Percentiles rank a stretch among this genome's conserved stretches.
phyloP scores from a whole-genome alignment of 805 yeast genomes.

The Suhomyces xylopsoci region DNA sequence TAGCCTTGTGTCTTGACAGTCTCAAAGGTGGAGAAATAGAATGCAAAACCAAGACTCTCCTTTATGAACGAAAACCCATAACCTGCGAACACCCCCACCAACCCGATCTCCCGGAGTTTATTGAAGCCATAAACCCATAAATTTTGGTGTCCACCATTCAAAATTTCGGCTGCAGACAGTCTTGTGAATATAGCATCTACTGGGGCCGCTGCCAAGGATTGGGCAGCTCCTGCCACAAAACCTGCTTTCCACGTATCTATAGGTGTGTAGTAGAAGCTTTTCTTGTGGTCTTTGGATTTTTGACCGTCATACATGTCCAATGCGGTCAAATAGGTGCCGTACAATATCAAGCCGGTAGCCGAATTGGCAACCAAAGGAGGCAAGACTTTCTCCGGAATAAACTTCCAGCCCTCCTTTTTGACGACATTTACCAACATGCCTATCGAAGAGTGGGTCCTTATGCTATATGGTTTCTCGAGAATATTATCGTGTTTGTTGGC shows the following conservation, averaged over 20 bases:
- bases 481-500: constrained; percentile 46
- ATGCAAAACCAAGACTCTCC: constrained; percentile 80
- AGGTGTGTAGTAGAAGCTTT: constrained; percentile 26
- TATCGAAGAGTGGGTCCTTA: constrained; percentile 71
- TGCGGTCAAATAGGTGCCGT: constrained; percentile 71
- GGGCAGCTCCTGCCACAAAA: constrained; percentile 78
- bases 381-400: constrained; percentile 77
- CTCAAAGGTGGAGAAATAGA: constrained; percentile 80
- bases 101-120: constrained; percentile 70
- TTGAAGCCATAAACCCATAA: constrained; percentile 73
- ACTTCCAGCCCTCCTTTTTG: constrained; percentile 77
- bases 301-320: constrained; percentile 31
- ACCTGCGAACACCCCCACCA: constrained; percentile 87
- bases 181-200: constrained; percentile 87
- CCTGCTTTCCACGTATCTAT: constrained; percentile 76
- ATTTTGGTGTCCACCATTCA: constrained; percentile 63
- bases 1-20: constrained; percentile 68
- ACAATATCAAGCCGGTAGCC: constrained; percentile 81
- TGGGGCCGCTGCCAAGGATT: constrained; percentile 91
- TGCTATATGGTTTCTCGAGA: constrained; percentile 47
- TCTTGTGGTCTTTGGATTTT: constrained; percentile 6
- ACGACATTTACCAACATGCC: constrained; percentile 73
- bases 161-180: constrained; percentile 69
- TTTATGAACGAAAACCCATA: constrained; percentile 73
- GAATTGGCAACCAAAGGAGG: constrained; percentile 91